Conservation (phyloP, 176 grass and related monocot genomes). For the Musa schizocarpa region DNA sequence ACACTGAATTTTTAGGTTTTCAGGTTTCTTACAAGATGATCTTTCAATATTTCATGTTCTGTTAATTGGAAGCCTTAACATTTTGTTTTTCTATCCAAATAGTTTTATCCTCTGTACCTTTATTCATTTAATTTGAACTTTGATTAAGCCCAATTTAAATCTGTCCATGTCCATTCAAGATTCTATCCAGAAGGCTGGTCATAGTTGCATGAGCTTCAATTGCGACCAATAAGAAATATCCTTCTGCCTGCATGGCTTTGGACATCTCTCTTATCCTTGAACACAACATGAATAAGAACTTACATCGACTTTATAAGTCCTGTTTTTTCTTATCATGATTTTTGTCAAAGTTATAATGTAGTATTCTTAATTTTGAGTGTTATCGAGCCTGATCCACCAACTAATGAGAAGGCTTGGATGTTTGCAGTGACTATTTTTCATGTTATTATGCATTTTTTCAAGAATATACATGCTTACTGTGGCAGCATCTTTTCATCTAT, state of each 20-base stretch:
- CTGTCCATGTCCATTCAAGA: not conserved
- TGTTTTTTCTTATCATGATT: not conserved
- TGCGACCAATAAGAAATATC: too few species aligned
- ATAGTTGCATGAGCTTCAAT: too few species aligned
- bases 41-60: not conserved
- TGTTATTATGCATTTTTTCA: not conserved
- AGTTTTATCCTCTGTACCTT: too few species aligned
- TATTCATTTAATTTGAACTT: too few species aligned
- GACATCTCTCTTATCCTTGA: not conserved
- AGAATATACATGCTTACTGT: not conserved
- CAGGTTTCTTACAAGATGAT: not conserved
- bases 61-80: not conserved
- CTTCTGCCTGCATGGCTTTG: not conserved
- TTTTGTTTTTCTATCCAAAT: too few species aligned
- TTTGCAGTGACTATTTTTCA: not conserved
- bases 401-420: too few species aligned
- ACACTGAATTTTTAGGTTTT: too few species aligned
- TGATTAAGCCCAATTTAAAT: too few species aligned
- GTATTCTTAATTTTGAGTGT: not conserved
- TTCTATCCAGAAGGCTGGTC: not conserved
- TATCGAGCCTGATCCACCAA: not conserved
- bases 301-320: not conserved
- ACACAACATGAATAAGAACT: not conserved
- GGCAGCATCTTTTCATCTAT: conserved; percentile 11
- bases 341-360: not conserved